These are phyloP conservation scores for Thinopyrum elongatum DNA, from an alignment of 176 grass and related monocot species.

Conservation along the genomic window DNA sequence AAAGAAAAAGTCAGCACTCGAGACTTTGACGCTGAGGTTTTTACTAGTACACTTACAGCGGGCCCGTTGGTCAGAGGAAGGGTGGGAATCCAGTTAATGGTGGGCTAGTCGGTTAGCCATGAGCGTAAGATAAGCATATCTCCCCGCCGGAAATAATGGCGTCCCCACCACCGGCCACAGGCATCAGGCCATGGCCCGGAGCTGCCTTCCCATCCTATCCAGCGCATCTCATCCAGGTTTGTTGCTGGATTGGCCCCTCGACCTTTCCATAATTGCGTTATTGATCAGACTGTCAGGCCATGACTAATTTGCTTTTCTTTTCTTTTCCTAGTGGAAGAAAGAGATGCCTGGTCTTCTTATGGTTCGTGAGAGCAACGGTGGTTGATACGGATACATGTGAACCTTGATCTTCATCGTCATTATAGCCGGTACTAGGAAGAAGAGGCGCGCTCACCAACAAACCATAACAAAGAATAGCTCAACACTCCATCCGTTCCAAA, in stretches of 20 bases:
- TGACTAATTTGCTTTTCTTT: neutral
- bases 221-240: constrained; percentile 5
- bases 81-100: neutral
- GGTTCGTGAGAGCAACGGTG: neutral
- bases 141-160: constrained; percentile 8
- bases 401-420: too few relatives aligned
- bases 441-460: too few relatives aligned
- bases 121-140: neutral
- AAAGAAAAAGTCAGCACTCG: neutral
- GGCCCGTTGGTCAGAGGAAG: neutral
- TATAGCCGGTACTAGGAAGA: too few relatives aligned
- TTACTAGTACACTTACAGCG: neutral
- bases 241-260: constrained; percentile 14
- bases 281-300: neutral
- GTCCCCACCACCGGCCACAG: neutral
- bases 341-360: neutral
- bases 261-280: constrained; percentile 16
- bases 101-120: neutral
- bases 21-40: neutral
- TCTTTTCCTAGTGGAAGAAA: neutral
- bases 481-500: too few relatives aligned
- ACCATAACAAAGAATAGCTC: too few relatives aligned
- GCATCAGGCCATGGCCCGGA: neutral
- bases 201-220: constrained; percentile 27
- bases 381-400: neutral